A percentile compares a stretch with the other conserved stretches of the same genome.
Evolutionary conservation across 768 basidiomycete species (phyloP).

Genomic region (Lepiota venenata): DNA sequence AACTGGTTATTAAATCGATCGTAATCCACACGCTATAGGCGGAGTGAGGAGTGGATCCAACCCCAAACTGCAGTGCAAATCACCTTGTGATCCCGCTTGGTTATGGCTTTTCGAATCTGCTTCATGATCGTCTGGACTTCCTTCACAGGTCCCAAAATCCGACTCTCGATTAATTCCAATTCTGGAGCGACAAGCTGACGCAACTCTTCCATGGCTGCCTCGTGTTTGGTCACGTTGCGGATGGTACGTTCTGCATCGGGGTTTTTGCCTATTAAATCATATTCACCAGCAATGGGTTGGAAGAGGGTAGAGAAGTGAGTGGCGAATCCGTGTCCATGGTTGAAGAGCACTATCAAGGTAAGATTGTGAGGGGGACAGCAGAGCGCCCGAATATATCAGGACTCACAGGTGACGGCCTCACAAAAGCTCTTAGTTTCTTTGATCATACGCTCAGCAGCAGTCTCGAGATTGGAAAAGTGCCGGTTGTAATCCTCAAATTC

Average conservation of each 20-base stretch:
- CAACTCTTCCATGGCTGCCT: conserved; percentile 79
- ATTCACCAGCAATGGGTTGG: conserved; percentile 70
- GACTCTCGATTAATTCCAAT: conserved; percentile 88
- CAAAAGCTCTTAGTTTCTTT: conserved; percentile 90
- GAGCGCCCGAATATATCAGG: neutral
- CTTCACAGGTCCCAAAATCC: conserved; percentile 82
- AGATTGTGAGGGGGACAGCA: neutral
- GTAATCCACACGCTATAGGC: conserved; percentile 74
- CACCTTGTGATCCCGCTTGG: conserved; percentile 96
- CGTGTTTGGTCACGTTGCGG: conserved; percentile 69
- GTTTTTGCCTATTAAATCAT: conserved; percentile 73
- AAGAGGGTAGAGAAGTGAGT: conserved; percentile 62
- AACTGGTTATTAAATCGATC: conserved; percentile 96
- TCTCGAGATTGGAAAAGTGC: conserved; percentile 75
- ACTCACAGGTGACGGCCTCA: conserved; percentile 75
- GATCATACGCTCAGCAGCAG: conserved; percentile 81
- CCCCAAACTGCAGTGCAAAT: conserved; percentile 12
- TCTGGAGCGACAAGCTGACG: conserved; percentile 79
- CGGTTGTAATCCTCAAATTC: conserved; percentile 88
- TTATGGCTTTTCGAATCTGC: conserved; percentile 88
- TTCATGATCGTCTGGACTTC: conserved; percentile 88
- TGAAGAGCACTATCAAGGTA: conserved; percentile 54
- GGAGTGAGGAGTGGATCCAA: conserved; percentile 1
- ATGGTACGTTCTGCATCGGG: conserved; percentile 79
- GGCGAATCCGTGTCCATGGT: conserved; percentile 57